A percentile compares a stretch with the other conserved stretches of the same genome.
phyloP scores from a whole-genome alignment of 495 filamentous ascomycete species.

The Daldinia vernicosa region DNA sequence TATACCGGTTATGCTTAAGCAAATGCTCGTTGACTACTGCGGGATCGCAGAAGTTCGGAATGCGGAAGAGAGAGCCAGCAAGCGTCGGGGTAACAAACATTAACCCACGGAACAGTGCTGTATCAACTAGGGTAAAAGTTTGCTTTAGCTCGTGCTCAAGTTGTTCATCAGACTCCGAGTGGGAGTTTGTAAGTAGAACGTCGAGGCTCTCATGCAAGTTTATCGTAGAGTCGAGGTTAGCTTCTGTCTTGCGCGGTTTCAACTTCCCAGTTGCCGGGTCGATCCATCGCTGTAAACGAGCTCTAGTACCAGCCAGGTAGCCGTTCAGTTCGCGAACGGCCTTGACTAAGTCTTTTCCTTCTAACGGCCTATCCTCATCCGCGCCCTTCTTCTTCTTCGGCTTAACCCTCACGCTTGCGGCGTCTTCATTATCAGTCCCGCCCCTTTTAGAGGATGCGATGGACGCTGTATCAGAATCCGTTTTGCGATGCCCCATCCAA shows the following conservation, averaged over 20 bases:
- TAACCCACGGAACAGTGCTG: constrained; percentile 89
- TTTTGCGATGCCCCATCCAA: constrained; percentile 61
- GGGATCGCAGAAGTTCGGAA: constrained; percentile 96
- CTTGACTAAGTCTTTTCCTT: constrained; percentile 81
- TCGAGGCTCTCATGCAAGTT: constrained; percentile 64
- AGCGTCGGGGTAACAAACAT: constrained; percentile 89
- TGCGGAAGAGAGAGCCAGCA: constrained; percentile 89
- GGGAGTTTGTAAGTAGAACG: constrained; percentile 56
- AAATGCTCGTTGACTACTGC: constrained; percentile 93
- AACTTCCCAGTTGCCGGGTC: constrained; percentile 77
- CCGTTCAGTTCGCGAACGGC: constrained; percentile 83
- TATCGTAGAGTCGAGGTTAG: constrained; percentile 49
- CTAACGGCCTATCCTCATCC: constrained; percentile 59
- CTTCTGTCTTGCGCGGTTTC: constrained; percentile 64
- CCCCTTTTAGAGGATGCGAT: constrained; percentile 65
- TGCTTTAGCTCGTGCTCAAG: constrained; percentile 74
- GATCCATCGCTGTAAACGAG: constrained; percentile 81
- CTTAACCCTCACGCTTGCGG: constrained; percentile 53
- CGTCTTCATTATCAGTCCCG: constrained; percentile 57
- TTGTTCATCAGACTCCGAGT: constrained; percentile 64
- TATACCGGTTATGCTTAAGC: constrained; percentile 87
- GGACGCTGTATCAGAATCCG: constrained; percentile 69
- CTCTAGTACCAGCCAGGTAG: constrained; percentile 84
- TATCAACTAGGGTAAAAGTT: constrained; percentile 86
- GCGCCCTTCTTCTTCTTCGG: constrained; percentile 30